A percentile compares a stretch with the other conserved stretches of the same genome.
phyloP scores from a whole-genome alignment of 345 rosid genomes.

The Garcia nutans region DNA sequence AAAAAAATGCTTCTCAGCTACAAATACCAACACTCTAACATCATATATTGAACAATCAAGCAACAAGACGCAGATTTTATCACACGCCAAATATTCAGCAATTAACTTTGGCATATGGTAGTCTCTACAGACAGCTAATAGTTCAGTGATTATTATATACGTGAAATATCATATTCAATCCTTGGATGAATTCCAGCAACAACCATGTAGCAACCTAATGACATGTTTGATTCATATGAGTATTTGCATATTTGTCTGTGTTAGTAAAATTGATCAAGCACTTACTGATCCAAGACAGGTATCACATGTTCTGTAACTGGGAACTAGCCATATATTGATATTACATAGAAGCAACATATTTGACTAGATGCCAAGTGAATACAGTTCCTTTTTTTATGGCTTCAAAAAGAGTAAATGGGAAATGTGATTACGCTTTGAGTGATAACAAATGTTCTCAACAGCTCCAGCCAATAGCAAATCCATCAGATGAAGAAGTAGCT shows the following conservation, averaged over 20 bases:
- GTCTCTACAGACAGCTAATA: too few species aligned
- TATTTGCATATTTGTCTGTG: not conserved
- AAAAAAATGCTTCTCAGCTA: too few species aligned
- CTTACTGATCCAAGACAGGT: not conserved
- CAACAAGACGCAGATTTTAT: too few species aligned
- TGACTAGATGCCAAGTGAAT: not conserved
- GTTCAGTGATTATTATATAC: too few species aligned
- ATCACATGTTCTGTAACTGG: not conserved
- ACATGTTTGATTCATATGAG: not conserved
- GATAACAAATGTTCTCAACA: constrained; percentile 88
- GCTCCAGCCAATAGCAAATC: constrained; percentile 94
- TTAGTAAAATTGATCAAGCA: not conserved
- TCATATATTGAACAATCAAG: too few species aligned
- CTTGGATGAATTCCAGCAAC: too few species aligned
- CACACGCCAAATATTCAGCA: too few species aligned
- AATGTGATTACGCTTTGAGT: constrained; percentile 61
- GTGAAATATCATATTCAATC: too few species aligned
- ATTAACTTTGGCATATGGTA: too few species aligned
- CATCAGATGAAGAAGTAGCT: constrained; percentile 97
- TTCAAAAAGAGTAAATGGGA: constrained; percentile 1
- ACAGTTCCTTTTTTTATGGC: not conserved
- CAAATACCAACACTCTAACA: too few species aligned
- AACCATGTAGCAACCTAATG: too few species aligned
- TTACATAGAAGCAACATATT: not conserved
- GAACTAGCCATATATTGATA: not conserved